Evolutionary conservation across 2,329 filamentous ascomycete genomes (phyloP).

Genomic region (Colletotrichum nymphaeae): DNA sequence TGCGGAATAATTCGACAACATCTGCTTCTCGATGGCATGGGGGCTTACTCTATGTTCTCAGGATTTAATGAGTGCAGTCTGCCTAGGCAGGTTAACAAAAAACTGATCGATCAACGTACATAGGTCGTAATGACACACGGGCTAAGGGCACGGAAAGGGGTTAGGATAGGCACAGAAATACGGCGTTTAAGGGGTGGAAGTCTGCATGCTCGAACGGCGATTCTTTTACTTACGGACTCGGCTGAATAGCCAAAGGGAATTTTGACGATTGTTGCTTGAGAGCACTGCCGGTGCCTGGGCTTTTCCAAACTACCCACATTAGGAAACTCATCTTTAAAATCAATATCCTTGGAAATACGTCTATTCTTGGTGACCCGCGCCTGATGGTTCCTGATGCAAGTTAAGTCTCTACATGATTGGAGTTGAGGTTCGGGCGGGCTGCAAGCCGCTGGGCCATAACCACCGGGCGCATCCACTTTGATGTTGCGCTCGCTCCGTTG

Average conservation of each 20-base stretch:
- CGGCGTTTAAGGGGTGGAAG: conserved; percentile 34
- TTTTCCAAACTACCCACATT: conserved; percentile 19
- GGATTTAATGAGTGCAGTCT: conserved; percentile 23
- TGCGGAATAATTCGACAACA: neutral
- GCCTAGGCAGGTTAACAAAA: conserved; percentile 25
- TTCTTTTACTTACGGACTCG: conserved; percentile 21
- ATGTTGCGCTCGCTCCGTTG: neutral
- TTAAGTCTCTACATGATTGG: neutral
- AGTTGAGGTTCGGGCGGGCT: neutral
- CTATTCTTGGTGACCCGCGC: too few species aligned
- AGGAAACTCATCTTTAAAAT: conserved; percentile 31
- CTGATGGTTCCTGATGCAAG: neutral
- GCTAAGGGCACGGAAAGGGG: conserved; percentile 22
- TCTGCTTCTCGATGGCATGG: neutral
- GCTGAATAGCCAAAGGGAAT: conserved; percentile 10
- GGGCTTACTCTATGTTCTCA: neutral
- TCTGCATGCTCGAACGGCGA: conserved; percentile 33
- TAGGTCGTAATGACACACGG: conserved; percentile 33
- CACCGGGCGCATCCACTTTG: conserved; percentile 11
- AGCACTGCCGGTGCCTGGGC: conserved; percentile 9
- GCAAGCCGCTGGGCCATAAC: neutral
- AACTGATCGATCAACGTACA: conserved; percentile 32
- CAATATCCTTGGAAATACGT: conserved; percentile 3
- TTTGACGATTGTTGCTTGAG: conserved; percentile 10
- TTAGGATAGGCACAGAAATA: conserved; percentile 33